Evolutionary conservation across 306 rosid genomes (phyloP).

Genomic region (Astragalus glycyphyllos): DNA sequence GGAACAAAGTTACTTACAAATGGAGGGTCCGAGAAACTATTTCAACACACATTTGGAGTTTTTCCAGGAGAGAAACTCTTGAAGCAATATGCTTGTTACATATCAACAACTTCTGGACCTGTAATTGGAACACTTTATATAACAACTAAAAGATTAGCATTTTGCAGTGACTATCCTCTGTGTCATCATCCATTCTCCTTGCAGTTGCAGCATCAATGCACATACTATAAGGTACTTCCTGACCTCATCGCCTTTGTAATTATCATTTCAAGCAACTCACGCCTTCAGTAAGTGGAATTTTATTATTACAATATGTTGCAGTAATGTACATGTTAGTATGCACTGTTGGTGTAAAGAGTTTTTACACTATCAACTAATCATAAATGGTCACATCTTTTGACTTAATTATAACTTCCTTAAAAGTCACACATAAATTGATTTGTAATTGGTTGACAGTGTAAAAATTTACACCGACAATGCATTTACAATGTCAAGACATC

Average conservation of each 20-base stretch:
- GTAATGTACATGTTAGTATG: neutral
- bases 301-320: neutral
- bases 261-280: neutral
- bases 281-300: neutral
- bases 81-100: conserved; percentile 65
- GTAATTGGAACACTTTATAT: conserved; percentile 69
- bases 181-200: conserved; percentile 52
- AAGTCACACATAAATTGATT: too few relatives aligned
- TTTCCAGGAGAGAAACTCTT: conserved; percentile 69
- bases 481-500: neutral
- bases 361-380: too few relatives aligned
- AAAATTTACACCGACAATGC: too few relatives aligned
- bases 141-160: conserved; percentile 67
- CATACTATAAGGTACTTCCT: conserved; percentile 68
- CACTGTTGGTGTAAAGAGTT: too few relatives aligned
- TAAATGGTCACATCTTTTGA: too few relatives aligned
- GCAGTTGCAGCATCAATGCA: conserved; percentile 50
- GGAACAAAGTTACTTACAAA: conserved; percentile 64
- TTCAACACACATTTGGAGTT: conserved; percentile 59
- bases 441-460: too few relatives aligned
- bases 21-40: conserved; percentile 72
- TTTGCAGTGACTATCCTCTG: conserved; percentile 76
- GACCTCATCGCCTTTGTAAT: neutral
- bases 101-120: conserved; percentile 70
- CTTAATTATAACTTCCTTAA: too few relatives aligned